Conservation (phyloP, 106 monocot species). For the Dendrobium nobile region DNA sequence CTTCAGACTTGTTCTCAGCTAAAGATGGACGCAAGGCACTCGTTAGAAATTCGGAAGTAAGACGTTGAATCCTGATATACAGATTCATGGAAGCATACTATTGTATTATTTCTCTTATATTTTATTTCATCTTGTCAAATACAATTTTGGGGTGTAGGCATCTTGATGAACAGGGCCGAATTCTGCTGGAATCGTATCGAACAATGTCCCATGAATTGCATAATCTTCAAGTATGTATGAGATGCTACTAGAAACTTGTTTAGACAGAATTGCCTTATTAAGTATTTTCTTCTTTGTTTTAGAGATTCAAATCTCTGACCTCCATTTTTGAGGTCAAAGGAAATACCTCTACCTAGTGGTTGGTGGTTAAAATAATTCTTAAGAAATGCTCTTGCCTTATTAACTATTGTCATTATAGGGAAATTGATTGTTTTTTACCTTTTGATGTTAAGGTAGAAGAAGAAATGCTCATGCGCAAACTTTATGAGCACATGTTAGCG, state of each 20-base stretch:
- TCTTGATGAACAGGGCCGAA: slow-evolving; percentile 74
- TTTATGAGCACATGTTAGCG: slow-evolving; percentile 66
- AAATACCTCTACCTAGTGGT: neutral
- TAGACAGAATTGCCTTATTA: neutral
- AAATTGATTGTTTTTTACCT: neutral
- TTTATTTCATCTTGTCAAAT: neutral
- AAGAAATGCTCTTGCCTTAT: neutral
- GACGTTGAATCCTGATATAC: neutral
- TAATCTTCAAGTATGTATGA: slow-evolving; percentile 53
- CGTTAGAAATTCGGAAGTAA: slow-evolving; percentile 21
- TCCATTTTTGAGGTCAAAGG: neutral
- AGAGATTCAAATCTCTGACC: neutral
- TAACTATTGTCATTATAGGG: neutral
- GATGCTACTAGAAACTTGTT: neutral
- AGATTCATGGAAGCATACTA: neutral
- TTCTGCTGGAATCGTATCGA: slow-evolving; percentile 67
- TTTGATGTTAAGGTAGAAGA: slow-evolving; percentile 65
- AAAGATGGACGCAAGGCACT: slow-evolving; percentile 18
- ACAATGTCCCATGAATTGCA: slow-evolving; percentile 84
- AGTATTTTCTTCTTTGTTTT: neutral
- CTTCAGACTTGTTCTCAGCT: neutral
- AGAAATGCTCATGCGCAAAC: slow-evolving; percentile 86
- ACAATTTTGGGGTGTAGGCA: slow-evolving; percentile 35
- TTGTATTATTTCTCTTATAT: neutral
- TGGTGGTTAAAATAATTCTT: neutral